phyloP scores from a whole-genome alignment of 345 rosid species.

The Aquilaria yunnanensis region DNA sequence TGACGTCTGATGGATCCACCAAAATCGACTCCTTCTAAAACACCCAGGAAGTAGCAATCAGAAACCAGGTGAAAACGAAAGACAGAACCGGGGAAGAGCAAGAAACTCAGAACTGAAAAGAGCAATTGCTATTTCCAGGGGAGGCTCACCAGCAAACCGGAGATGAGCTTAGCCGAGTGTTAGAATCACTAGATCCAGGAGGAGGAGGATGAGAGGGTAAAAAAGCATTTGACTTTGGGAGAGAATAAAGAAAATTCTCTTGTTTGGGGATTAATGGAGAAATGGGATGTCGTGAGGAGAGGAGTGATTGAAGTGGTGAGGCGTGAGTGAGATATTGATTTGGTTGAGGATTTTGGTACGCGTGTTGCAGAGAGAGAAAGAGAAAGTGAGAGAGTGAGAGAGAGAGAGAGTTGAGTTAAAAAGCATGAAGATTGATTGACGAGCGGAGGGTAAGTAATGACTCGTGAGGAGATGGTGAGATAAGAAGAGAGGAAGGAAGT shows the following conservation, averaged over 20 bases:
- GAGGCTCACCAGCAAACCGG: slow-evolving; percentile 9
- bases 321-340: neutral
- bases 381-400: neutral
- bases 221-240: slow-evolving; percentile 4
- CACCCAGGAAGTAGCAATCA: no score
- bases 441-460: no score
- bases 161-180: no score
- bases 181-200: no score
- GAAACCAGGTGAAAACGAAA: neutral
- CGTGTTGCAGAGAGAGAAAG: slow-evolving; percentile 10
- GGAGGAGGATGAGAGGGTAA: neutral
- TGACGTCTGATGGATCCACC: slow-evolving; percentile 7
- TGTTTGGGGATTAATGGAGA: neutral
- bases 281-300: slow-evolving; percentile 15
- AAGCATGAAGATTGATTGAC: neutral
- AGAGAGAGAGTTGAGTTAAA: neutral
- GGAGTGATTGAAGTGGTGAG: slow-evolving; percentile 7
- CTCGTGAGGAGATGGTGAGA: neutral
- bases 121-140: neutral
- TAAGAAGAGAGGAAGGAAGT: slow-evolving; percentile 10
- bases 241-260: slow-evolving; percentile 3
- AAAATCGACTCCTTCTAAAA: neutral
- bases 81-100: slow-evolving; percentile 10
- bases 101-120: slow-evolving; percentile 10
- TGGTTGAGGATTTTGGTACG: slow-evolving; percentile 9